These are phyloP conservation scores for Aspergillus sparsus DNA, from an alignment of 495 filamentous ascomycete genomes.

Conservation along the genomic window DNA sequence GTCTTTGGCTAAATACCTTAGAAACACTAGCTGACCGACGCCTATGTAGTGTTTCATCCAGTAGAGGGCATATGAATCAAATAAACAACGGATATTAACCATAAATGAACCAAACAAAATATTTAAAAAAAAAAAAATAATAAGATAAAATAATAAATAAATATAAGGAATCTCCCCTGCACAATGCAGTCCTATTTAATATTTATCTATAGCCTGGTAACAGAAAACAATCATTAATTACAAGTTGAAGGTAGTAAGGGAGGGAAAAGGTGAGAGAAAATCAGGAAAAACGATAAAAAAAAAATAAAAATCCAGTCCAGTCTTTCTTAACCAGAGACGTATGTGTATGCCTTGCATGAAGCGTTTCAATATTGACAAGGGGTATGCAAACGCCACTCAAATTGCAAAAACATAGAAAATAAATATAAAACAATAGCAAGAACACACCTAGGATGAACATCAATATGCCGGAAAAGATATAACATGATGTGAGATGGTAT, in stretches of 20 bases:
- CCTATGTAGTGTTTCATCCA: no score
- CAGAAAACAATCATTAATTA: slow-evolving; percentile 16
- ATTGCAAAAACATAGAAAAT: slow-evolving; percentile 1
- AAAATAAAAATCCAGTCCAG: slow-evolving; percentile 7
- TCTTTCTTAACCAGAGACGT: slow-evolving; percentile 8
- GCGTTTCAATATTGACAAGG: slow-evolving; percentile 19
- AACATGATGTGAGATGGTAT: slow-evolving; percentile 1
- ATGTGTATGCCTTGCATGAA: slow-evolving; percentile 16
- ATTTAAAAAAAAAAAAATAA: background rate
- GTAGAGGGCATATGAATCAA: no score
- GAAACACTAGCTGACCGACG: no score
- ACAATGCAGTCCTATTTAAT: background rate
- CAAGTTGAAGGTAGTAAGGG: background rate
- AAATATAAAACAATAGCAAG: slow-evolving; percentile 6
- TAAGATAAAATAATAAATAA: no score
- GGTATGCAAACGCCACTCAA: slow-evolving; percentile 28
- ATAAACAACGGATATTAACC: no score
- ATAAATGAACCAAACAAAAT: background rate
- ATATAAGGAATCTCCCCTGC: background rate
- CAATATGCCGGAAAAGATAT: slow-evolving; percentile 16
- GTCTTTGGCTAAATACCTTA: no score
- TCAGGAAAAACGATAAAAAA: background rate
- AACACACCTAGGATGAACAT: slow-evolving; percentile 16
- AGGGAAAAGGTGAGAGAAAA: background rate
- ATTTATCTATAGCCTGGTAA: slow-evolving; percentile 10